Conservation (phyloP, 257 asterid genomes). For the Solanum chiquidenum region DNA sequence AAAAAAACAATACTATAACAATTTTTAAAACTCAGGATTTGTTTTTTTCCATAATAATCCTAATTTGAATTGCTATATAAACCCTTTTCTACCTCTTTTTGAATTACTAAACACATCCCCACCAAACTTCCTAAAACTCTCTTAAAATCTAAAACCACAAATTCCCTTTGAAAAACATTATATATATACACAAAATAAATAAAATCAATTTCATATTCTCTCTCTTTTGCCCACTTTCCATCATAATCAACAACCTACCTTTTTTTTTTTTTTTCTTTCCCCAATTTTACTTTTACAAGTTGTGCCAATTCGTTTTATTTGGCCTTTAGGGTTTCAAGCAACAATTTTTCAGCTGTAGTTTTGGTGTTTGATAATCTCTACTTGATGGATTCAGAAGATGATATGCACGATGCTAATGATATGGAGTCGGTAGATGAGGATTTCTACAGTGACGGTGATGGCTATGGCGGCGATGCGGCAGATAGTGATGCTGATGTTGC, state of each 20-base stretch:
- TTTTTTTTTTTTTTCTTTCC: not conserved
- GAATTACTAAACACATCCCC: not conserved
- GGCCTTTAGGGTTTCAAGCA: not conserved
- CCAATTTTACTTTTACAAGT: not conserved
- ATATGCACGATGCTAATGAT: conserved; percentile 89
- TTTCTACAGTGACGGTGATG: conserved; percentile 58
- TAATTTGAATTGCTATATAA: not conserved
- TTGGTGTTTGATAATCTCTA: not conserved
- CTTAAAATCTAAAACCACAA: not conserved
- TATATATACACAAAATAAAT: not conserved
- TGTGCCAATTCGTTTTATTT: not conserved
- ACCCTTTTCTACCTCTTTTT: no score
- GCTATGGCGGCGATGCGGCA: conserved; percentile 20
- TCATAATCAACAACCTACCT: not conserved
- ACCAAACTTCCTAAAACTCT: not conserved
- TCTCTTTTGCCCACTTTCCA: not conserved
- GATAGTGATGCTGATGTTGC: conserved; percentile 43
- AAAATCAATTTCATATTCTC: not conserved
- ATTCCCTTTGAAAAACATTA: not conserved
- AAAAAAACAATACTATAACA: no score
- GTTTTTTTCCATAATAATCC: no score
- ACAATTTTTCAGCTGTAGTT: not conserved
- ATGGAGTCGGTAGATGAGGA: conserved; percentile 70
- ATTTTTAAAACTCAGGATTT: not conserved
- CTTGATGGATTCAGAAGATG: conserved; percentile 77